A percentile compares a stretch with the other conserved stretches of the same genome.
Conservation (phyloP, 192 early-diverging fungal species). For the Umbelopsis sp. region DNA sequence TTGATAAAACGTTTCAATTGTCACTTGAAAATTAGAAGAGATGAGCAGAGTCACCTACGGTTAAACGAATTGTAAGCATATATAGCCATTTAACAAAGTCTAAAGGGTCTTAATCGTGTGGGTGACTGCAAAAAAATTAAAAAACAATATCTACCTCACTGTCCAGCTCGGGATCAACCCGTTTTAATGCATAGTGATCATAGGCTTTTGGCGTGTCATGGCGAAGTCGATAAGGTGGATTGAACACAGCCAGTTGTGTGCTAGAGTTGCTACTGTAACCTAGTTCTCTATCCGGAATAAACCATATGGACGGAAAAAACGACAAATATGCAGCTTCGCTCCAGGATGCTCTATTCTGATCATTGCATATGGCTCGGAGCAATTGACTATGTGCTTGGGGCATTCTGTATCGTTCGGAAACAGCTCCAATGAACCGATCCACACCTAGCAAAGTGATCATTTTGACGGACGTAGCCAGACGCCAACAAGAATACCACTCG, state of each 20-base stretch:
- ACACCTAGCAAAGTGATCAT: conserved; percentile 7
- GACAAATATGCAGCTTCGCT: conserved; percentile 5
- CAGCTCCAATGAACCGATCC: background rate
- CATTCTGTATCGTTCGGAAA: background rate
- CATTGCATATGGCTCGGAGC: conserved; percentile 4
- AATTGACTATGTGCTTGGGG: background rate
- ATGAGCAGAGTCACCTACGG: conserved; percentile 8
- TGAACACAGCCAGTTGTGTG: conserved; percentile 23
- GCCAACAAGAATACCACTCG: conserved; percentile 19
- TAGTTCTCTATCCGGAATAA: background rate
- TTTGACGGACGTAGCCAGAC: conserved; percentile 2
- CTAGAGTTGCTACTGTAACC: conserved; percentile 5
- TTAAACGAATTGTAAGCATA: background rate
- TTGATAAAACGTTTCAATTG: conserved; percentile 12
- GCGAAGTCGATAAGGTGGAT: conserved; percentile 31
- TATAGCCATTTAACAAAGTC: background rate
- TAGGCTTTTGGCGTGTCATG: conserved; percentile 27
- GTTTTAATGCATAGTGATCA: conserved; percentile 35
- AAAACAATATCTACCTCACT: conserved; percentile 28
- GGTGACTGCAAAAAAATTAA: background rate
- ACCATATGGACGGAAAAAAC: conserved; percentile 12
- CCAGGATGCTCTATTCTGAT: conserved; percentile 16
- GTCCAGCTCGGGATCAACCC: conserved; percentile 28
- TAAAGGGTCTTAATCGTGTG: background rate
- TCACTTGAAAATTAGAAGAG: conserved; percentile 21